These are phyloP conservation scores for Scleroderma bovista DNA, from an alignment of 768 basidiomycete genomes.

Conservation along the genomic window DNA sequence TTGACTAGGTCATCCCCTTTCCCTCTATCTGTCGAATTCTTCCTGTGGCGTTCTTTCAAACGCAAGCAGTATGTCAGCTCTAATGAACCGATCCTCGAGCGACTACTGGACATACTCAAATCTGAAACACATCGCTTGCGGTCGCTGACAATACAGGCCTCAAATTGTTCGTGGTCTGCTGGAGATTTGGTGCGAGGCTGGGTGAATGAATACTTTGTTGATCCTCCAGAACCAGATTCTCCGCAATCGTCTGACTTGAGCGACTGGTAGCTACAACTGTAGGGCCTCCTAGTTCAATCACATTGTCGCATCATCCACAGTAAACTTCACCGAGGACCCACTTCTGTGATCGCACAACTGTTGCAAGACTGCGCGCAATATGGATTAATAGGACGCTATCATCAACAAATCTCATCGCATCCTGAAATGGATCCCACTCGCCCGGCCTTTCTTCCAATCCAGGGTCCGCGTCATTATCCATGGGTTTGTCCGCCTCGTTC, in stretches of 20 bases:
- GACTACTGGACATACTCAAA: neutral
- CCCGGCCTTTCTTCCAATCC: slow-evolving; percentile 24
- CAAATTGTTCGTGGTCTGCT: neutral
- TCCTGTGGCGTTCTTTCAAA: neutral
- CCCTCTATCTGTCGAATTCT: slow-evolving; percentile 2
- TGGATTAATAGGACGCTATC: neutral
- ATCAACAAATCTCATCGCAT: slow-evolving; percentile 17
- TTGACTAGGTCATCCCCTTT: neutral
- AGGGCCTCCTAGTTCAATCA: too few relatives aligned
- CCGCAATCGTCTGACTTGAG: neutral
- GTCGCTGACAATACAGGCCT: neutral
- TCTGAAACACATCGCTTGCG: neutral
- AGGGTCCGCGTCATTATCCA: slow-evolving; percentile 11
- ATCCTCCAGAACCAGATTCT: too few relatives aligned
- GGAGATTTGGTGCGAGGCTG: neutral
- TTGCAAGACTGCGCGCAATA: too few relatives aligned
- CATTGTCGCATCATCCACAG: too few relatives aligned
- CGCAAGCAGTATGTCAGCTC: neutral
- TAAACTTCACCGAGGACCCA: too few relatives aligned
- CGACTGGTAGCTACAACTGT: too few relatives aligned
- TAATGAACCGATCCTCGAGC: neutral
- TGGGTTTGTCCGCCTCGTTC: slow-evolving; percentile 15
- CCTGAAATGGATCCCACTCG: slow-evolving; percentile 27
- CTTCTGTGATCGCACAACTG: too few relatives aligned
- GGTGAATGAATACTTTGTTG: neutral